Conservation (phyloP, 192 early-diverging fungal genomes). For the Coemansia guatemalensis region DNA sequence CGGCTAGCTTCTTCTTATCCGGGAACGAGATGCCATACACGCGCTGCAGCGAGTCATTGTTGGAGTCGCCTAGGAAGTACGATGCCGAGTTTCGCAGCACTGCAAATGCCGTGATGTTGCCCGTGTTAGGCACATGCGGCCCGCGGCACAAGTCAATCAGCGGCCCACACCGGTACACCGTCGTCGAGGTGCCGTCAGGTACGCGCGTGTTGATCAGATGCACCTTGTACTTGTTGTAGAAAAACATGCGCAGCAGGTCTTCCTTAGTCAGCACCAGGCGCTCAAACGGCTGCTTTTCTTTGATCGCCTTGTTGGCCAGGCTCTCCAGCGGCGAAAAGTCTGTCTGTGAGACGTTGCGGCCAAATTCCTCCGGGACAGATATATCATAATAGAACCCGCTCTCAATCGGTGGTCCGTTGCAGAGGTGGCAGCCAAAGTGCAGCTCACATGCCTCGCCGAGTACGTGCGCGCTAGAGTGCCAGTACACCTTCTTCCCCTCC, state of each 20-base stretch:
- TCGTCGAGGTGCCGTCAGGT: constrained; percentile 89
- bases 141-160: constrained; percentile 97
- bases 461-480: constrained; percentile 98
- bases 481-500: constrained; percentile 94
- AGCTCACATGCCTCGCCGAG: constrained; percentile 96
- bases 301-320: constrained; percentile 82
- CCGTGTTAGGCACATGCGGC: constrained; percentile 94
- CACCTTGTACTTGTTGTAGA: constrained; percentile 97
- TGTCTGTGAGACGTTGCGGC: constrained; percentile 68
- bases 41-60: constrained; percentile 97
- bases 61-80: constrained; percentile 96
- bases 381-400: constrained; percentile 98
- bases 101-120: constrained; percentile 88
- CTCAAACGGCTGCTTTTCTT: constrained; percentile 95
- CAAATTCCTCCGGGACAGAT: constrained; percentile 63
- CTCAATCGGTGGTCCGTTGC: constrained; percentile 94
- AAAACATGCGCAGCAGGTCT: constrained; percentile 94
- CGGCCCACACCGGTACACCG: constrained; percentile 98
- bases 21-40: constrained; percentile 99
- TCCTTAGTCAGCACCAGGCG: constrained; percentile 87
- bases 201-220: constrained; percentile 91
- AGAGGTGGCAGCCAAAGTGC: constrained; percentile 97
- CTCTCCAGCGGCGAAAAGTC: constrained; percentile 89
- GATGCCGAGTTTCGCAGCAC: constrained; percentile 97
- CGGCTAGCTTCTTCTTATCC: constrained; percentile 94